Evolutionary conservation across 2,329 filamentous ascomycete species (phyloP).

Genomic region (Pezicula radicicola): DNA sequence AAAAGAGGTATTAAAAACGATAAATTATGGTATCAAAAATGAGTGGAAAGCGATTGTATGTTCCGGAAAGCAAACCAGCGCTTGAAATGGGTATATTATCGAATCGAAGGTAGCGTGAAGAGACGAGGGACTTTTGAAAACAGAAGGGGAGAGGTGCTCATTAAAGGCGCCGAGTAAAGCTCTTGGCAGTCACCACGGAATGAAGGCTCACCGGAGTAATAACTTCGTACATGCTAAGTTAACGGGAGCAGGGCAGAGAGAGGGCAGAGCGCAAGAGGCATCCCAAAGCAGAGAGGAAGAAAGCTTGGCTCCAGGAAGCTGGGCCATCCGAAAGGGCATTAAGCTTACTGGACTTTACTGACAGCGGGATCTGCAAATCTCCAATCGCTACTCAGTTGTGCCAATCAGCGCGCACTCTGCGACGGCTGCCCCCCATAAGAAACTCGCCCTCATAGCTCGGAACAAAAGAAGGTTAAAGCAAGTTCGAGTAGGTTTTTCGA

Average conservation of each 20-base stretch:
- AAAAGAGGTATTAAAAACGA: slow-evolving; percentile 14
- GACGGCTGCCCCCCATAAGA: background rate
- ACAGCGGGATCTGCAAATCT: slow-evolving; percentile 10
- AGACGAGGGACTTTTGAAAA: slow-evolving; percentile 12
- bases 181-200: slow-evolving; percentile 17
- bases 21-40: slow-evolving; percentile 17
- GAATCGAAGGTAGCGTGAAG: slow-evolving; percentile 14
- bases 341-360: slow-evolving; percentile 3
- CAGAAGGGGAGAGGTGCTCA: slow-evolving; percentile 4
- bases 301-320: slow-evolving; percentile 14
- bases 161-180: background rate
- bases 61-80: slow-evolving; percentile 30
- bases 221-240: slow-evolving; percentile 4
- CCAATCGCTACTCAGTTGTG: background rate
- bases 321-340: slow-evolving; percentile 18
- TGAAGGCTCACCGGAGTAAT: slow-evolving; percentile 16
- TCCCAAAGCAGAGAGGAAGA: slow-evolving; percentile 5
- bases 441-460: background rate
- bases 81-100: slow-evolving; percentile 23
- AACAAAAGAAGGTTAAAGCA: slow-evolving; percentile 3
- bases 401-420: no score
- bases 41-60: slow-evolving; percentile 22
- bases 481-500: no score
- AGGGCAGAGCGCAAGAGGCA: background rate
- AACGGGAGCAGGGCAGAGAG: background rate